Conservation (phyloP, 306 rosid species). For the Astragalus glycyphyllos region DNA sequence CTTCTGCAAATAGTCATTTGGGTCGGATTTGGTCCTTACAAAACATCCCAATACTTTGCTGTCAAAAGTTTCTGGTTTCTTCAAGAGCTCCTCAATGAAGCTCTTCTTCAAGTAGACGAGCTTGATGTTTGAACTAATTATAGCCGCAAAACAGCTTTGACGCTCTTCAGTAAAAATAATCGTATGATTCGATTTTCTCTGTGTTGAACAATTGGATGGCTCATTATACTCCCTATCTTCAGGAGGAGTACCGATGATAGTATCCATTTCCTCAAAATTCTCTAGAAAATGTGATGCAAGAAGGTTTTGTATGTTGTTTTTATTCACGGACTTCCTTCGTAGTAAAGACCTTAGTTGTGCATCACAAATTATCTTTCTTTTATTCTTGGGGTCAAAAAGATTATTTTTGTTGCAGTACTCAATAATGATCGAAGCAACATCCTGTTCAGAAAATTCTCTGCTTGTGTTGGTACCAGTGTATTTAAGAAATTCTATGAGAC, state of each 20-base stretch:
- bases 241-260: conserved; percentile 44
- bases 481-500: conserved; percentile 67
- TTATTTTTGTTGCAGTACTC: conserved; percentile 64
- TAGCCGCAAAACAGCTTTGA: conserved; percentile 60
- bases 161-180: neutral
- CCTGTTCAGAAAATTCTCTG: conserved; percentile 59
- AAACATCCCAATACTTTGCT: conserved; percentile 71
- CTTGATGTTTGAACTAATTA: conserved; percentile 61
- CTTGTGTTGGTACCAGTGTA: conserved; percentile 51
- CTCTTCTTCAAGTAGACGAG: conserved; percentile 76
- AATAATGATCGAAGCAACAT: conserved; percentile 60
- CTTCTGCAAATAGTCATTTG: conserved; percentile 68
- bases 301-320: conserved; percentile 58
- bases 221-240: conserved; percentile 50
- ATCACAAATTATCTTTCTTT: conserved; percentile 67
- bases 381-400: conserved; percentile 67
- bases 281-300: conserved; percentile 67
- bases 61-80: conserved; percentile 57
- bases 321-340: conserved; percentile 58
- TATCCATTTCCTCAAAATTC: conserved; percentile 55
- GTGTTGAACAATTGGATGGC: conserved; percentile 37
- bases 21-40: conserved; percentile 69
- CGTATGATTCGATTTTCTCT: conserved; percentile 32
- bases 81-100: conserved; percentile 65
- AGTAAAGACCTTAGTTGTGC: conserved; percentile 53